These are phyloP conservation scores for Penicillium crustosum DNA, from an alignment of 2,329 filamentous ascomycete species.

Conservation along the genomic window DNA sequence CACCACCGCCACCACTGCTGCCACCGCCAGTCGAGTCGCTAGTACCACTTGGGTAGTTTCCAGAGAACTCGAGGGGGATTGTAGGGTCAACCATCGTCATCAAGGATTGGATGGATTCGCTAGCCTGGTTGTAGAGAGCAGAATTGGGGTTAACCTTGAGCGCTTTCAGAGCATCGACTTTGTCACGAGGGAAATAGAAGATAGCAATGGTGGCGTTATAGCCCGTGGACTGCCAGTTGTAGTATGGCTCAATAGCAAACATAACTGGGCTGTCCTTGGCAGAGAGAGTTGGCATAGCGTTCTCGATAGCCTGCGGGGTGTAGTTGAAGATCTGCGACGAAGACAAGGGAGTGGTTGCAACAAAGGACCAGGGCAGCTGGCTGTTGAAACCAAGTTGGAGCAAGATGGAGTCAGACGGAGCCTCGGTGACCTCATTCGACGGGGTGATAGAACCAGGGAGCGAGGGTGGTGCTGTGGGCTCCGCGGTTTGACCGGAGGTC, in stretches of 20 bases:
- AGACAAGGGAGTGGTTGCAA: conserved; percentile 68
- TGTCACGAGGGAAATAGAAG: conserved; percentile 70
- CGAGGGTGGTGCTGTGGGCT: conserved; percentile 59
- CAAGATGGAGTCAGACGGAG: conserved; percentile 65
- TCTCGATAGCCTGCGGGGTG: conserved; percentile 68
- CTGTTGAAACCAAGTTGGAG: conserved; percentile 85
- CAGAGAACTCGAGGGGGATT: conserved; percentile 63
- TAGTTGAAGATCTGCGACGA: conserved; percentile 82
- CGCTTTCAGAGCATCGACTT: conserved; percentile 66
- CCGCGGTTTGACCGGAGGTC: conserved; percentile 39
- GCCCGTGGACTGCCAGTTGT: conserved; percentile 64
- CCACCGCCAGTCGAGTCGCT: conserved; percentile 44
- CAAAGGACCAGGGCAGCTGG: conserved; percentile 79
- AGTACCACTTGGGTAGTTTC: conserved; percentile 25
- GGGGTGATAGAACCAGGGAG: conserved; percentile 77
- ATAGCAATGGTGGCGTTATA: conserved; percentile 81
- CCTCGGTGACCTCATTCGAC: conserved; percentile 55
- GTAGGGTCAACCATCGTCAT: conserved; percentile 80
- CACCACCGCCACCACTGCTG: conserved; percentile 28
- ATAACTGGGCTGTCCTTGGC: conserved; percentile 58
- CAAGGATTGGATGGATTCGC: conserved; percentile 66
- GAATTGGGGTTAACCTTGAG: conserved; percentile 72
- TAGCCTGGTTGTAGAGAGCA: conserved; percentile 69
- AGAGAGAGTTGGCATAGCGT: conserved; percentile 54
- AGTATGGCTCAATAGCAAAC: conserved; percentile 70